These are phyloP conservation scores for Hygrocybe coccinea DNA, from an alignment of 768 basidiomycete genomes.

Conservation along the genomic window DNA sequence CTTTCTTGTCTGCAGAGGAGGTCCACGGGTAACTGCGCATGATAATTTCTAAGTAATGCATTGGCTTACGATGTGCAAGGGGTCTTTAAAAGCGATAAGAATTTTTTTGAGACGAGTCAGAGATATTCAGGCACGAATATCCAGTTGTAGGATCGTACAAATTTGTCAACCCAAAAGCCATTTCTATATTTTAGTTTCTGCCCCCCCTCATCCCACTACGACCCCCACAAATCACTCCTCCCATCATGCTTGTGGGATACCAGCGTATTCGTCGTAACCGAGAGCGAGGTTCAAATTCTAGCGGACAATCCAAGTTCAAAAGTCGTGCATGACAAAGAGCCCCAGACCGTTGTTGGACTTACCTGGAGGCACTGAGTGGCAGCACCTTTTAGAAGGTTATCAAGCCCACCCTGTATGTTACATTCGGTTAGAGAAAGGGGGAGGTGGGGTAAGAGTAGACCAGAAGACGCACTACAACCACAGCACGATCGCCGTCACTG, in stretches of 20 bases:
- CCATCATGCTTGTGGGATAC: slow-evolving; percentile 36
- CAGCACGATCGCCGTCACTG: slow-evolving; percentile 81
- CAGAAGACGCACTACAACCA: slow-evolving; percentile 70
- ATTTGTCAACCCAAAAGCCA: no score
- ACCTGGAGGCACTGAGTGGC: slow-evolving; percentile 99
- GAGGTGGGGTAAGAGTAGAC: slow-evolving; percentile 1
- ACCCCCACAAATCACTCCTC: not conserved
- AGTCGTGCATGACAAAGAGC: not conserved
- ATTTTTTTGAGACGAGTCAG: no score
- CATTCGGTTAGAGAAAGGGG: not conserved
- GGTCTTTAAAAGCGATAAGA: no score
- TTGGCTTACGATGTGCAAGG: no score
- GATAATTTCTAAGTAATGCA: no score
- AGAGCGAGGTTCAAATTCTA: slow-evolving; percentile 81
- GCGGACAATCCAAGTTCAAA: not conserved
- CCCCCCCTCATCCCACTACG: no score
- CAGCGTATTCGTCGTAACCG: slow-evolving; percentile 72
- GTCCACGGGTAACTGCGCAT: no score
- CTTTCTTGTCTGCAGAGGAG: no score
- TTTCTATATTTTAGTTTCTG: no score
- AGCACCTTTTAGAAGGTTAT: slow-evolving; percentile 96
- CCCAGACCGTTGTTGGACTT: slow-evolving; percentile 20
- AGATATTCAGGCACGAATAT: no score
- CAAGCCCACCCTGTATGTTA: slow-evolving; percentile 71
- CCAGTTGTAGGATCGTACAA: no score